Percentiles rank a stretch among this genome's conserved stretches.
phyloP scores from a whole-genome alignment of 495 filamentous ascomycete genomes.

The Cudoniella acicularis region DNA sequence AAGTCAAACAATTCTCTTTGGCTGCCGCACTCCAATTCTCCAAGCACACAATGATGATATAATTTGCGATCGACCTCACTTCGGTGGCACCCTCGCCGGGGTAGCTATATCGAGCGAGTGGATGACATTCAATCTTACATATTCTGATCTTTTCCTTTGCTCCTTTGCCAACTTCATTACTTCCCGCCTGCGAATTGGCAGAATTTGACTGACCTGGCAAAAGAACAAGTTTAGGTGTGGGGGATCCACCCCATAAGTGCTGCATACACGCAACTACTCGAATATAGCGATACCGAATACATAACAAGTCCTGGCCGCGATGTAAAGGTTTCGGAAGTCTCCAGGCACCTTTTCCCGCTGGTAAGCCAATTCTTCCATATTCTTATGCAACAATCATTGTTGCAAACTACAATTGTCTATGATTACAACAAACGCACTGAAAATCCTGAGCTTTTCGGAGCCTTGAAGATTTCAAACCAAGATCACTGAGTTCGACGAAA shows the following conservation, averaged over 20 bases:
- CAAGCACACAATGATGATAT: conserved; percentile 76
- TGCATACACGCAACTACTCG: too few relatives aligned
- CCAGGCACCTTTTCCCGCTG: too few relatives aligned
- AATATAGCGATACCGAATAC: too few relatives aligned
- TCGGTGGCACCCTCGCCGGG: conserved; percentile 83
- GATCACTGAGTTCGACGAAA: conserved; percentile 63
- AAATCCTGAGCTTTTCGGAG: conserved; percentile 68
- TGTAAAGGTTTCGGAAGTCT: too few relatives aligned
- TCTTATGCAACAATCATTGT: neutral
- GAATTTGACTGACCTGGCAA: conserved; percentile 14
- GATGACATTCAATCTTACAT: conserved; percentile 97
- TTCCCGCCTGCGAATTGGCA: too few relatives aligned
- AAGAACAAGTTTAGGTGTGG: conserved; percentile 31
- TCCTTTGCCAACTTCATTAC: conserved; percentile 8
- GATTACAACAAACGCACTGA: conserved; percentile 80
- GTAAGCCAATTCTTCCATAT: neutral
- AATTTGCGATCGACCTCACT: conserved; percentile 95
- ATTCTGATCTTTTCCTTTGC: conserved; percentile 64
- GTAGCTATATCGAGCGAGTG: conserved; percentile 66
- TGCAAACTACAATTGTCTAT: conserved; percentile 35
- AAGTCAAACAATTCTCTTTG: neutral
- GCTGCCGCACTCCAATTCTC: neutral
- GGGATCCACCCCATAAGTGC: too few relatives aligned
- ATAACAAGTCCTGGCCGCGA: too few relatives aligned
- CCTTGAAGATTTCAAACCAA: conserved; percentile 70